phyloP scores from a whole-genome alignment of 495 filamentous ascomycete species.

The Penicillium egyptiacum region DNA sequence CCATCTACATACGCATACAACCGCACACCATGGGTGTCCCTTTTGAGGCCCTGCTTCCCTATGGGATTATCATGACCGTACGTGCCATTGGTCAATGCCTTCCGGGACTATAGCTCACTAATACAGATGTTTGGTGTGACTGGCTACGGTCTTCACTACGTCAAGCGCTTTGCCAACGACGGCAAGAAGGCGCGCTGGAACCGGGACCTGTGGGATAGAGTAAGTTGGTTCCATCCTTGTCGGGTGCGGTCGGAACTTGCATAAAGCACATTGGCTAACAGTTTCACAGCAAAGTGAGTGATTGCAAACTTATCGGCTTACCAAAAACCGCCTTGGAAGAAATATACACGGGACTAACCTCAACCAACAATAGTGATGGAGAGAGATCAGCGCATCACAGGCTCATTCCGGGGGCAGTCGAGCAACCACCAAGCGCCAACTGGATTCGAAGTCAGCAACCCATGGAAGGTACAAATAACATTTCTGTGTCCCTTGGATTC shows the following conservation, averaged over 20 bases:
- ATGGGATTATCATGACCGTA: conserved; percentile 85
- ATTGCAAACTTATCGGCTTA: conserved; percentile 4
- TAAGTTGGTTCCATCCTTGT: conserved; percentile 49
- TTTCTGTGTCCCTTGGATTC: neutral
- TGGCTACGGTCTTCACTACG: conserved; percentile 69
- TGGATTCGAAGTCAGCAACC: conserved; percentile 93
- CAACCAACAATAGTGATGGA: conserved; percentile 81
- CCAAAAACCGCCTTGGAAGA: neutral
- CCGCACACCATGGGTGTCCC: conserved; percentile 78
- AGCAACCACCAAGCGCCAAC: conserved; percentile 74
- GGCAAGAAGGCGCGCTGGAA: conserved; percentile 83
- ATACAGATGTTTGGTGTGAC: conserved; percentile 86
- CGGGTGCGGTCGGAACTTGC: conserved; percentile 34
- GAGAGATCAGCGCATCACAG: conserved; percentile 86
- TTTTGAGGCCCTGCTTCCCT: conserved; percentile 93
- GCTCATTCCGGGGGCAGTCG: conserved; percentile 78
- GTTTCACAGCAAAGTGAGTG: conserved; percentile 70
- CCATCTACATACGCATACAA: conserved; percentile 1
- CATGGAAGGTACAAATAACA: conserved; percentile 71
- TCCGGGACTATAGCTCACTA: conserved; percentile 31
- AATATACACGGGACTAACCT: conserved; percentile 17
- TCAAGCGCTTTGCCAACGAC: conserved; percentile 80
- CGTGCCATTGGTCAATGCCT: conserved; percentile 38
- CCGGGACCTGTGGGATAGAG: conserved; percentile 89
- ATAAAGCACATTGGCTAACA: conserved; percentile 40